Conservation (phyloP, 495 filamentous ascomycete genomes). For the Chlorociboria aeruginascens region DNA sequence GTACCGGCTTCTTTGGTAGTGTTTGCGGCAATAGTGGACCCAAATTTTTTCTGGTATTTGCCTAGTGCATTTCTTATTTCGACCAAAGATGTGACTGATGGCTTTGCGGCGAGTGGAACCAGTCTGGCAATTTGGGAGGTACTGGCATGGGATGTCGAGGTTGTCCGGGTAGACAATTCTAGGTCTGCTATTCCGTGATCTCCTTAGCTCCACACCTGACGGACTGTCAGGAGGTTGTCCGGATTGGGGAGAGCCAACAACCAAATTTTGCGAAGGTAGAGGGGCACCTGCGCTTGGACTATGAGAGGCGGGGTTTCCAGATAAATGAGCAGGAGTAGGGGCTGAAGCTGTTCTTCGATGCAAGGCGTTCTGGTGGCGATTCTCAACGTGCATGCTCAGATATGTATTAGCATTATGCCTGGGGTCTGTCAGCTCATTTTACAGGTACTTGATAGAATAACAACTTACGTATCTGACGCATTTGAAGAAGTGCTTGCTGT, state of each 20-base stretch:
- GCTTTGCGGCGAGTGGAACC: slow-evolving; percentile 50
- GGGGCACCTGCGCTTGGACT: slow-evolving; percentile 17
- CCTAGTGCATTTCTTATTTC: slow-evolving; percentile 69
- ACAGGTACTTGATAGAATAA: too few relatives aligned
- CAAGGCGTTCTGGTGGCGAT: not conserved
- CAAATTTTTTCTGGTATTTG: slow-evolving; percentile 52
- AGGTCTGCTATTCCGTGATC: too few relatives aligned
- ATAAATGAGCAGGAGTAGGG: not conserved
- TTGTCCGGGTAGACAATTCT: not conserved
- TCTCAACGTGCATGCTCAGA: slow-evolving; percentile 10
- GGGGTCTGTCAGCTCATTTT: not conserved
- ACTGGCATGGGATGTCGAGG: slow-evolving; percentile 20
- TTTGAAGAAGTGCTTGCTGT: slow-evolving; percentile 8
- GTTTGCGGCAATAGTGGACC: slow-evolving; percentile 68
- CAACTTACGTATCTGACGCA: not conserved
- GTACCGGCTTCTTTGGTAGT: slow-evolving; percentile 71
- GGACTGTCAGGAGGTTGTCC: slow-evolving; percentile 9
- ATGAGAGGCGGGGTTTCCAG: not conserved
- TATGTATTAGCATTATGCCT: not conserved
- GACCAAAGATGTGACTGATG: slow-evolving; percentile 77
- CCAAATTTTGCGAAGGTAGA: slow-evolving; percentile 14
- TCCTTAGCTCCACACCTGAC: not conserved
- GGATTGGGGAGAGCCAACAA: slow-evolving; percentile 11
- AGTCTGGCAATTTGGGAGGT: slow-evolving; percentile 34
- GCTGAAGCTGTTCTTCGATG: slow-evolving; percentile 3